phyloP scores from a whole-genome alignment of 257 asterid genomes.

The Solanum infundibuliforme region DNA sequence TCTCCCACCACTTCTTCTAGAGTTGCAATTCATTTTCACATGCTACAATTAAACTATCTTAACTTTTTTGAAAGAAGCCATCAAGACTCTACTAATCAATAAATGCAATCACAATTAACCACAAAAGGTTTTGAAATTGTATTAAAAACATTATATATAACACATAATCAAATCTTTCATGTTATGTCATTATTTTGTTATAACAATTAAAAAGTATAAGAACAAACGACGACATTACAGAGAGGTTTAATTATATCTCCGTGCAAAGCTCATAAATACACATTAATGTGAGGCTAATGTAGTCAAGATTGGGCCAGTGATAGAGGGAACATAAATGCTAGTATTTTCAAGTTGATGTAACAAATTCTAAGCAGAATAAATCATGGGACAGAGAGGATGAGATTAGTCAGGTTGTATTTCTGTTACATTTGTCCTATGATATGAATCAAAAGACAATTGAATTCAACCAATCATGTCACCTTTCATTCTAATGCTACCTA shows the following conservation, averaged over 20 bases:
- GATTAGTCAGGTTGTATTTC: not conserved
- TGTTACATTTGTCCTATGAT: not conserved
- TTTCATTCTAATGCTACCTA: not conserved
- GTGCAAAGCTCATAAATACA: not conserved
- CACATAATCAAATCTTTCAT: not conserved
- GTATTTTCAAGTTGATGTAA: not conserved
- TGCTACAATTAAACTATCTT: not conserved
- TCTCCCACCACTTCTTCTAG: not conserved
- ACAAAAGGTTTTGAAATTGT: too few species aligned
- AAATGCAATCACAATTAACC: not conserved
- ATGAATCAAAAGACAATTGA: not conserved
- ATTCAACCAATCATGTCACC: not conserved
- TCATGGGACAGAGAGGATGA: not conserved
- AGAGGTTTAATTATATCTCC: not conserved
- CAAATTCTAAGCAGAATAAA: not conserved
- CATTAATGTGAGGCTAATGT: not conserved
- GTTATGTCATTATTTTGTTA: not conserved
- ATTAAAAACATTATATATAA: not conserved
- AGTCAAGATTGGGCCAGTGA: not conserved
- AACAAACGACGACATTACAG: not conserved
- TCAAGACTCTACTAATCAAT: too few species aligned
- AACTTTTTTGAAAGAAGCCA: too few species aligned
- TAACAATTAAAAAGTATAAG: not conserved
- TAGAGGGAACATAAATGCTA: constrained; percentile 4
- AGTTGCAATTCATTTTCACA: not conserved